phyloP scores from a whole-genome alignment of 768 basidiomycete species.

The Boletus pseudopeckii region DNA sequence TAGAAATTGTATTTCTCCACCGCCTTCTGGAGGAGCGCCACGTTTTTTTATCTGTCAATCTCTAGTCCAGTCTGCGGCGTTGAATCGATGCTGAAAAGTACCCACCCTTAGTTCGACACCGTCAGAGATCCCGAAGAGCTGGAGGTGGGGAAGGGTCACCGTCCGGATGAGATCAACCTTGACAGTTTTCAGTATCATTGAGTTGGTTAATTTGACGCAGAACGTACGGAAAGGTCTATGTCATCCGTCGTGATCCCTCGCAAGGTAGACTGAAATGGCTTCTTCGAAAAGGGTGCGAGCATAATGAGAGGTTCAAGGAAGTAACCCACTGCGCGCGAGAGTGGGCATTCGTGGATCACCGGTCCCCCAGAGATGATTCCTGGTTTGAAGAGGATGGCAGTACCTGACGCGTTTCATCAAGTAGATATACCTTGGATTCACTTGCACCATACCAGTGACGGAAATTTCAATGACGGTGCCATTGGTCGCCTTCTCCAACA shows the following conservation, averaged over 20 bases:
- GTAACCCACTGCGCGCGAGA: constrained; percentile 88
- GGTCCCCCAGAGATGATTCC: constrained; percentile 85
- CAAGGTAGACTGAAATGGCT: constrained; percentile 73
- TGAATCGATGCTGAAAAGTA: not conserved
- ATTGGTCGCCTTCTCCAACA: constrained; percentile 90
- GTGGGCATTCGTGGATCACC: constrained; percentile 82
- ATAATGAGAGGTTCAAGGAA: constrained; percentile 89
- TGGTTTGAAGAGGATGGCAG: constrained; percentile 87
- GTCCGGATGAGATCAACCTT: constrained; percentile 89
- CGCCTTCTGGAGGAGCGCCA: constrained; percentile 87
- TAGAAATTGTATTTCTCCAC: constrained; percentile 91
- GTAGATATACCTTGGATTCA: not conserved
- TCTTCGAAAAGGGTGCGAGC: constrained; percentile 92
- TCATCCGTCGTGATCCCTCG: constrained; percentile 92
- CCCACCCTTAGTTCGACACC: constrained; percentile 84
- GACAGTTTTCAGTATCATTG: constrained; percentile 1
- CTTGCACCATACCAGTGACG: constrained; percentile 66
- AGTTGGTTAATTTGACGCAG: constrained; percentile 8
- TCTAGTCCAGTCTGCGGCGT: not conserved
- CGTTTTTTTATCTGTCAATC: constrained; percentile 81
- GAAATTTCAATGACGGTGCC: constrained; percentile 95
- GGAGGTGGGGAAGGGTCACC: constrained; percentile 86
- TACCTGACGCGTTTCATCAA: constrained; percentile 52
- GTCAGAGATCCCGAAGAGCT: constrained; percentile 86
- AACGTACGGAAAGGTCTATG: constrained; percentile 80